Conservation (phyloP, 345 rosid genomes). For the Gynandropsis gynandra region DNA sequence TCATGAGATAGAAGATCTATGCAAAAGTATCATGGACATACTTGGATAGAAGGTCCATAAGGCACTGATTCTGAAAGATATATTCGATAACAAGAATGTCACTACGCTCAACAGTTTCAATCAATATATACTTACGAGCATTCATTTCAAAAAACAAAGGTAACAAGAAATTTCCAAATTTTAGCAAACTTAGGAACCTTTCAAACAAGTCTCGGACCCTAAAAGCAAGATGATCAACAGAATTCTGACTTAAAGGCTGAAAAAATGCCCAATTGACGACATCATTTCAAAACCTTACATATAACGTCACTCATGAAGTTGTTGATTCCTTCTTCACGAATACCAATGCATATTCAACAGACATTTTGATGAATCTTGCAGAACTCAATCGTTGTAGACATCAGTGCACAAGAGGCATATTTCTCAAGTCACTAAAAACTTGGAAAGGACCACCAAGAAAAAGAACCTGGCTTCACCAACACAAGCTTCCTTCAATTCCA, state of each 20-base stretch:
- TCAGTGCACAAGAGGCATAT: conserved; percentile 53
- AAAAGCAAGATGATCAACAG: conserved; percentile 46
- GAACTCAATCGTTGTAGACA: conserved; percentile 43
- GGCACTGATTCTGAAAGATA: conserved; percentile 45
- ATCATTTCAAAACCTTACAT: conserved; percentile 53
- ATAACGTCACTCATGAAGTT: conserved; percentile 45
- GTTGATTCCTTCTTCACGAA: conserved; percentile 55
- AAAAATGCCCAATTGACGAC: conserved; percentile 69
- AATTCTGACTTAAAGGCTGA: conserved; percentile 62
- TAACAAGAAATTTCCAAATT: conserved; percentile 64
- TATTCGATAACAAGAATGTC: conserved; percentile 62
- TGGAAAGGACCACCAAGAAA: conserved; percentile 60
- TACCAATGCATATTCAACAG: conserved; percentile 52
- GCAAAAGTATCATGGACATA: too few relatives aligned
- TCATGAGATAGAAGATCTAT: too few relatives aligned
- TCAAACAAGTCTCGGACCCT: conserved; percentile 30
- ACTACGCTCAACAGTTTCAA: conserved; percentile 50
- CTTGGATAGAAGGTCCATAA: conserved; percentile 25
- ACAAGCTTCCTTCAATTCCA: conserved; percentile 33
- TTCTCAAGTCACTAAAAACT: conserved; percentile 49
- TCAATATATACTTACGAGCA: conserved; percentile 42
- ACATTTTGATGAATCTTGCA: conserved; percentile 61
- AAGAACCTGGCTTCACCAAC: conserved; percentile 66
- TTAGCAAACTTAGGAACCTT: conserved; percentile 47
- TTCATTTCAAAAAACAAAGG: conserved; percentile 50